Evolutionary conservation across 176 grass and related monocot species (phyloP).

Genomic region (Oryza australiensis): DNA sequence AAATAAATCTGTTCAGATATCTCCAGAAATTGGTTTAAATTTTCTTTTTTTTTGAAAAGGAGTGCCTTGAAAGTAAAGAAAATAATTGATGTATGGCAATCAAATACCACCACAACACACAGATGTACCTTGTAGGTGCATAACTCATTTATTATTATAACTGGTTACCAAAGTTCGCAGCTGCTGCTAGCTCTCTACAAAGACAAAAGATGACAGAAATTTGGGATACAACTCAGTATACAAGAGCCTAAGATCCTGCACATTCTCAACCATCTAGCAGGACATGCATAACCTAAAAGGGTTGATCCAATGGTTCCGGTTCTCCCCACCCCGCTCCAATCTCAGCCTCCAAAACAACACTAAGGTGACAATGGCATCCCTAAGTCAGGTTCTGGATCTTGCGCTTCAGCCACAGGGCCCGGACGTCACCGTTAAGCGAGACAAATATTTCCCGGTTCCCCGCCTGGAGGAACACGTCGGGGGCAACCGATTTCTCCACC

Average conservation of each 20-base stretch:
- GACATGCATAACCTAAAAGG: conserved; percentile 25
- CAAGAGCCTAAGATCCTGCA: conserved; percentile 39
- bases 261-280: conserved; percentile 9
- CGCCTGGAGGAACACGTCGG: conserved; percentile 57
- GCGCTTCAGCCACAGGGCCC: conserved; percentile 72
- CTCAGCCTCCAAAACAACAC: not conserved
- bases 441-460: conserved; percentile 76
- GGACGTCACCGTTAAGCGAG: conserved; percentile 56
- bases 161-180: conserved; percentile 12
- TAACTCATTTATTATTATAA: conserved; percentile 52
- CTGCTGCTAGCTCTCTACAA: conserved; percentile 44
- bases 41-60: no score
- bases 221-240: conserved; percentile 53
- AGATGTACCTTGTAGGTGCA: not conserved
- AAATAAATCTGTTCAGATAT: no score
- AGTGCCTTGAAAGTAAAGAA: not conserved
- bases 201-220: conserved; percentile 17
- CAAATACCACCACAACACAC: not conserved
- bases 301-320: conserved; percentile 15
- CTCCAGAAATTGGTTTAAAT: no score
- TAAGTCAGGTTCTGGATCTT: conserved; percentile 66
- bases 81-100: not conserved
- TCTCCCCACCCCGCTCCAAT: conserved; percentile 13
- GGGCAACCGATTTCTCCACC: conserved; percentile 77
- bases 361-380: not conserved